phyloP scores from a whole-genome alignment of 176 grass and related monocot species.

The Areca catechu region DNA sequence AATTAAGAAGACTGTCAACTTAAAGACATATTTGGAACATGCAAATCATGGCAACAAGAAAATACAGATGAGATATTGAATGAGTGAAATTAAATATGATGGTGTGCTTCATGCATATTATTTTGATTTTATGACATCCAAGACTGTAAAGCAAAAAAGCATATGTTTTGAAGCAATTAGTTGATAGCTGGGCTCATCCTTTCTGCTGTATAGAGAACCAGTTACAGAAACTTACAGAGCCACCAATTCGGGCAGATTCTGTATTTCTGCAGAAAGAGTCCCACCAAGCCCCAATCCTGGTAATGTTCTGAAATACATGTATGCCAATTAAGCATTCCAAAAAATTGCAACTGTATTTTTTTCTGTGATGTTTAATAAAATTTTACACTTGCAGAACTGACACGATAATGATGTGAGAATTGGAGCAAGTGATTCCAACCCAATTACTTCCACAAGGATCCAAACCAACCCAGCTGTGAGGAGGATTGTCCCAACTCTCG shows the following conservation, averaged over 20 bases:
- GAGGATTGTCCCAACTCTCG: neutral
- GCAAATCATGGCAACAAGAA: neutral
- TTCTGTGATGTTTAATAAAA: neutral
- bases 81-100: no score
- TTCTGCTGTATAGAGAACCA: no score
- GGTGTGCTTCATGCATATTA: no score
- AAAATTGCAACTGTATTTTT: neutral
- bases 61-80: no score
- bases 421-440: conserved; percentile 4
- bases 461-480: neutral
- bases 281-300: neutral
- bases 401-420: conserved; percentile 2
- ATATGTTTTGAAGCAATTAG: no score
- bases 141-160: no score
- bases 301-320: neutral
- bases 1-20: neutral
- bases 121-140: no score
- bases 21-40: neutral
- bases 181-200: no score
- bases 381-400: neutral
- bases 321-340: neutral
- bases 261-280: neutral
- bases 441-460: neutral
- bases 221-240: neutral
- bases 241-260: neutral